These are phyloP conservation scores for Nannizziopsis barbatae DNA, from an alignment of 2,329 filamentous ascomycete species.

Conservation along the genomic window DNA sequence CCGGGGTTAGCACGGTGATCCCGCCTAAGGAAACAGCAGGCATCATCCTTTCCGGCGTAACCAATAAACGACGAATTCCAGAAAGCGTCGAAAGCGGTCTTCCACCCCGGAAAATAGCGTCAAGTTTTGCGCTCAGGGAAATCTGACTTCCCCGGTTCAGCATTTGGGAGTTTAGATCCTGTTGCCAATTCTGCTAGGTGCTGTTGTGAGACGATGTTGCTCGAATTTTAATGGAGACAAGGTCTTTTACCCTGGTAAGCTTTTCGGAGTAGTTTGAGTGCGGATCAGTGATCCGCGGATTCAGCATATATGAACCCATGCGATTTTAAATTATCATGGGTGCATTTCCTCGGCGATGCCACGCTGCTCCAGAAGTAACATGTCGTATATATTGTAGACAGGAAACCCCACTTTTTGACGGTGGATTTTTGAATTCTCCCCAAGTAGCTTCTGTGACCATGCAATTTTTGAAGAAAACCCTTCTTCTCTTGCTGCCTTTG, in stretches of 20 bases:
- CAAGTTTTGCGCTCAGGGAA: no score
- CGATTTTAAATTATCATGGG: not conserved
- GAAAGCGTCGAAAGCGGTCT: no score
- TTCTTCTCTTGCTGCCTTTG: conserved; percentile 4
- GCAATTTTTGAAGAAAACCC: not conserved
- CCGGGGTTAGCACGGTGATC: no score
- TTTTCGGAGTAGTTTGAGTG: not conserved
- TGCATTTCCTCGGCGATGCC: not conserved
- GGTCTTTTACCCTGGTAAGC: not conserved
- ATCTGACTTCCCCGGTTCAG: no score
- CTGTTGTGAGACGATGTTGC: not conserved
- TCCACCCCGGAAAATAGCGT: no score
- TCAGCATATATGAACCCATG: not conserved
- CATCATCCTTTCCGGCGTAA: no score
- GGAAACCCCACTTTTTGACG: not conserved
- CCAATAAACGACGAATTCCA: no score
- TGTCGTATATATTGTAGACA: not conserved
- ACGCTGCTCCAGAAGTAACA: not conserved
- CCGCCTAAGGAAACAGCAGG: no score
- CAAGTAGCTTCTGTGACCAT: not conserved
- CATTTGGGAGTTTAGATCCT: no score
- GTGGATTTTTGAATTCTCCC: not conserved
- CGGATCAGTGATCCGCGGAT: not conserved
- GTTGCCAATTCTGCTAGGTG: no score
- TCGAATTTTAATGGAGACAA: not conserved